Base-by-base conservation (phyloP, 768 basidiomycete genomes). In the Tylopilus subfusipes region DNA sequence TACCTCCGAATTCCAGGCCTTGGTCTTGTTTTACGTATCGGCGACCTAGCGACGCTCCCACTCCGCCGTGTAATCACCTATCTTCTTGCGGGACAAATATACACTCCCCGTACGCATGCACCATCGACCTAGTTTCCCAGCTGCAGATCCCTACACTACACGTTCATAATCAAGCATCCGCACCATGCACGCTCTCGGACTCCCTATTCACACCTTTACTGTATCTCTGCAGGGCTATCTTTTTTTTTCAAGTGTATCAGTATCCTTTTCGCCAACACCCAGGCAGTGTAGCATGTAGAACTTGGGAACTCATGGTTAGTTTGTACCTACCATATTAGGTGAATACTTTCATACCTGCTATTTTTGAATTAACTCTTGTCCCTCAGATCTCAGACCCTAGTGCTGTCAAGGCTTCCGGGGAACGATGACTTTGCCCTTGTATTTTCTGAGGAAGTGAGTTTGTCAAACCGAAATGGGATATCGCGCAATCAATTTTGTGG, bases 11-110 rank as follows among this genome's bases (percentile, higher is more conserved):
- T 70, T 33, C 70, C 70, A 5, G 68, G 69, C 34, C 43, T 72
- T 44, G 50, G 58, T 49, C 52, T 72, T 5, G 61, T 43, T 47
- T 52, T 72, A 52, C 63, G 69, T 52, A 60, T 70, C n/a, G 61
- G 68, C n/a, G 55, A 67, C 52, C 58, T 70, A 43, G 63, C 58
- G 34, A 69, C 67, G 1, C 44, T 70, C 30, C 71, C 69, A 14
- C 56, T 70, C 30, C 69, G 69, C 40, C 48, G 59, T 25, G 46
- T 62, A 30, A 43, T 67, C 18, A 47, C 54, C 18, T 67, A 58
- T 45, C 58, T 70, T 46, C 55, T 70, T 31, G 38, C 60, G 34
- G 67, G 65, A 14, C 60, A 50, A 62, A 57, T 62, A 40, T 65
- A 67, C 46, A 54, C 59, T 27, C 54, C 71, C 5, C 64, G 55